phyloP scores from a whole-genome alignment of 257 asterid genomes.

The Apocynum venetum region DNA sequence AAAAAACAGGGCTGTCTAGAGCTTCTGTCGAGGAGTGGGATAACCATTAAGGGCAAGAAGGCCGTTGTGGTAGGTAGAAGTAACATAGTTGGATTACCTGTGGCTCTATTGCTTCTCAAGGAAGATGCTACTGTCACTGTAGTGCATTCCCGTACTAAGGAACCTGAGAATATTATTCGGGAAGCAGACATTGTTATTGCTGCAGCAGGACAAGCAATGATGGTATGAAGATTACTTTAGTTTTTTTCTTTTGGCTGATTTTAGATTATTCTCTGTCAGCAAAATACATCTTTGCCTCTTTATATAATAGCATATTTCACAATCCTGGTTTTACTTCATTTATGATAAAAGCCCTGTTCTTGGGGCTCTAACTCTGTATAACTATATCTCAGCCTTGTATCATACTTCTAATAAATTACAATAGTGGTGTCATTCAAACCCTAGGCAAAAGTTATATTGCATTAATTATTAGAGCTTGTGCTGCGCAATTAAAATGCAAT shows the following conservation, averaged over 20 bases:
- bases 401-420: neutral
- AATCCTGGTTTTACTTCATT: neutral
- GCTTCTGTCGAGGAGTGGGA: constrained; percentile 70
- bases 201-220: constrained; percentile 92
- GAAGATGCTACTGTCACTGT: constrained; percentile 89
- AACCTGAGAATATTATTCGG: constrained; percentile 70
- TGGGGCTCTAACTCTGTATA: neutral
- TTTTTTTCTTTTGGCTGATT: neutral
- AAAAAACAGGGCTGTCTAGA: constrained; percentile 78
- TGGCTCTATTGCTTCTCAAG: constrained; percentile 78
- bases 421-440: neutral
- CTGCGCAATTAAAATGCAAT: neutral
- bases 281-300: neutral
- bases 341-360: neutral
- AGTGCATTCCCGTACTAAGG: constrained; percentile 81
- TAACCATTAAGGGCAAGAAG: constrained; percentile 73
- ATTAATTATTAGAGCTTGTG: neutral
- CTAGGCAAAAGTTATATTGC: neutral
- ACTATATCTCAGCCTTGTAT: neutral
- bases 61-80: constrained; percentile 97
- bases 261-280: neutral
- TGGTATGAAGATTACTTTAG: constrained; percentile 39
- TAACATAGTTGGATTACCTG: constrained; percentile 90
- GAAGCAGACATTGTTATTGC: constrained; percentile 89
- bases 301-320: neutral